Conservation (phyloP, 371 early-diverging fungal genomes). For the Mortierella sp. region DNA sequence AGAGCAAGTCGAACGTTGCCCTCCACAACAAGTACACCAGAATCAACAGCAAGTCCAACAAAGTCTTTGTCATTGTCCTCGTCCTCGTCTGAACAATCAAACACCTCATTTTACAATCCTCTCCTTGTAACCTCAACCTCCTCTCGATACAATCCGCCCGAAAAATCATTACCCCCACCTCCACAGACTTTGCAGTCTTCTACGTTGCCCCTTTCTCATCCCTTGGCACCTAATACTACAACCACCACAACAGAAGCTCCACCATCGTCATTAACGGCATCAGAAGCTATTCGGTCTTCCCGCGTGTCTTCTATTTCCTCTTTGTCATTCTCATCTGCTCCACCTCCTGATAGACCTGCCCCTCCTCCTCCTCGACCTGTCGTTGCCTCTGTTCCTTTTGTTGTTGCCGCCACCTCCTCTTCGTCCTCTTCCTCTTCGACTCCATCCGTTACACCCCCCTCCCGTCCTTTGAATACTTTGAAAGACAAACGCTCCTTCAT, state of each 20-base stretch:
- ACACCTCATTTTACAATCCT: slow-evolving; percentile 4
- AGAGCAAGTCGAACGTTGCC: slow-evolving; percentile 10
- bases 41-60: background rate
- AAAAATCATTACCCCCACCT: slow-evolving; percentile 6
- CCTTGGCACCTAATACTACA: background rate
- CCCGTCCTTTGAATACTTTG: slow-evolving; percentile 6
- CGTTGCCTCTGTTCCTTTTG: background rate
- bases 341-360: slow-evolving; percentile 23
- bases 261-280: background rate
- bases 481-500: background rate
- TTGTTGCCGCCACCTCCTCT: background rate
- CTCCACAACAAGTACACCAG: slow-evolving; percentile 10
- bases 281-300: background rate
- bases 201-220: slow-evolving; percentile 7
- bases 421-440: slow-evolving; percentile 11
- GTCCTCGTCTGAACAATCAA: background rate
- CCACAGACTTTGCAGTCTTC: background rate
- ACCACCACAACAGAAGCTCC: slow-evolving; percentile 7
- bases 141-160: background rate
- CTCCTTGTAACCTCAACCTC: background rate
- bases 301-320: slow-evolving; percentile 18
- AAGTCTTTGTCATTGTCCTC: background rate
- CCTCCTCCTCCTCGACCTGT: slow-evolving; percentile 23
- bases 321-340: slow-evolving; percentile 13
- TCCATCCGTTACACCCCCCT: slow-evolving; percentile 5